Evolutionary conservation across 768 basidiomycete species (phyloP).

Genomic region (Boletus coccyginus): DNA sequence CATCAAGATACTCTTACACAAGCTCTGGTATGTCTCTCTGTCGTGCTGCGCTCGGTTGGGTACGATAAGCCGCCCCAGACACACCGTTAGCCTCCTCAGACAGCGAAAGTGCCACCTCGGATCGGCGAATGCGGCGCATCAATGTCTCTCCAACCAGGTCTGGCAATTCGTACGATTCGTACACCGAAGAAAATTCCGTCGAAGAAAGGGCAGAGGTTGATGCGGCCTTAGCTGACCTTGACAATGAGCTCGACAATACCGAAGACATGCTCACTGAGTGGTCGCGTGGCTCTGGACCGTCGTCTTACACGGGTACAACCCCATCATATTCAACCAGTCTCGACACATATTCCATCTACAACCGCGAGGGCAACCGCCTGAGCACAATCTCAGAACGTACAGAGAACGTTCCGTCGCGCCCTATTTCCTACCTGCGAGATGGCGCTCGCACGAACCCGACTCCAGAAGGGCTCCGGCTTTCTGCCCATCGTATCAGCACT

Average conservation of each 20-base stretch:
- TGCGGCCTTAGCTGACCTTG: conserved; percentile 60
- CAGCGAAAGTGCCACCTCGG: conserved; percentile 43
- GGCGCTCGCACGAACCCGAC: conserved; percentile 35
- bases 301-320: conserved; percentile 32
- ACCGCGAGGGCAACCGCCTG: conserved; percentile 48
- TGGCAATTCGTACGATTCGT: conserved; percentile 43
- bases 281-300: conserved; percentile 45
- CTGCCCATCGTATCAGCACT: conserved; percentile 38
- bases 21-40: conserved; percentile 45
- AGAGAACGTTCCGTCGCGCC: conserved; percentile 63
- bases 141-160: conserved; percentile 51
- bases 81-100: conserved; percentile 49
- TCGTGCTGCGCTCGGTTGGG: not conserved
- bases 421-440: conserved; percentile 43
- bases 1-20: conserved; percentile 58
- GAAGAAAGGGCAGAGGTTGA: conserved; percentile 58
- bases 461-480: conserved; percentile 47
- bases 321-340: conserved; percentile 36
- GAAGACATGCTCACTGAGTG: conserved; percentile 67
- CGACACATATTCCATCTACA: conserved; percentile 36
- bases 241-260: conserved; percentile 62
- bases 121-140: conserved; percentile 49
- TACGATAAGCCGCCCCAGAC: conserved; percentile 31
- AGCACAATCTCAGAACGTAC: conserved; percentile 80
- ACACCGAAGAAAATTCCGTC: conserved; percentile 54